Evolutionary conservation across 257 asterid genomes (phyloP), one percentile per base, ranked within the genome.

Genomic region (Fraxinus excelsior): DNA sequence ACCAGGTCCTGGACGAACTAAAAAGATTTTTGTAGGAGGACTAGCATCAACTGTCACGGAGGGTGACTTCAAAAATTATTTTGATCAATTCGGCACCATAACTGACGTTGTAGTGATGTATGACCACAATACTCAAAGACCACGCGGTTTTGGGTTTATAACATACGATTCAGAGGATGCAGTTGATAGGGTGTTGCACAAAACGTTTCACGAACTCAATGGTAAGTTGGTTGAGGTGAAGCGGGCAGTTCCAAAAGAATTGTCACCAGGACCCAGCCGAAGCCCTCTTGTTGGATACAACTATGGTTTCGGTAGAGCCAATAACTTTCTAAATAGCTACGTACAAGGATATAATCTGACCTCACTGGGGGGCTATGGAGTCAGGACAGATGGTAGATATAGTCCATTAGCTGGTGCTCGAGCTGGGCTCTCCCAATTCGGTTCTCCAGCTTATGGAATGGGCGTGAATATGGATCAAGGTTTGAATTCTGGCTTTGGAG

Each of bases 81-180:
- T 73, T 11, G 49, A 56, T 31, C 70, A 73, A 28, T 73, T 73
- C 42, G 77, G 77, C 25, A 67, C 75, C 58, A 67, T 74, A 49
- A 79, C 82, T 8, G 82, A 79, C 40, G 82, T 65, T 18, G 82
- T 79, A 18, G 82, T 79, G 51, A 79, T 79, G 82, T 74, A 79
- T 74, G 82, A 79, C 51, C 82, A 73, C n/a, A 67, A 74, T 56
- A 79, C 82, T 49, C 79, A 79, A 67, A 84, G 93, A 79, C 93
- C 93, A 10, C 78, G 91, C 46, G 91, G 91, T 28, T 87, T 87
- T 67, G 91, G 91, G 12, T 87, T 87, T 56, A 87, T 85, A 71
- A 85, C 91, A 0, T 87, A 81, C 5, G 89, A 87, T 76, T 79
- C 89, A 23, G 91, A 87, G 84, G 91, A 83, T 16, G 89, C 89